Base-by-base conservation (phyloP, 768 basidiomycete genomes). In the Mycena pura region DNA sequence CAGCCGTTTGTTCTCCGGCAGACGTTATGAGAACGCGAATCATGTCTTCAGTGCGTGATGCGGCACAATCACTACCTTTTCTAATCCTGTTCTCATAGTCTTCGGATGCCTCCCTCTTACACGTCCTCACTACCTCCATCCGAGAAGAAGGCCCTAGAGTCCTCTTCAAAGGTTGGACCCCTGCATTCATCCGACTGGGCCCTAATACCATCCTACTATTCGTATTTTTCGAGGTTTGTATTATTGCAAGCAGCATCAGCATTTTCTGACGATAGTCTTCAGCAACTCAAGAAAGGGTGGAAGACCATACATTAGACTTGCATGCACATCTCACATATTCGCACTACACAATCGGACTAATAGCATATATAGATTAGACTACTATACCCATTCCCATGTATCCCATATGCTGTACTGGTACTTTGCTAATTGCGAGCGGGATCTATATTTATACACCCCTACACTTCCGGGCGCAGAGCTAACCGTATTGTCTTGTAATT, bases 91-190 rank as follows among this genome's bases (percentile, higher is more conserved):
- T 21, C 62, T 47, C 52, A 15, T 38, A 91, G 89, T 82, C 87
- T 15, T 80, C 78, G 39, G 78, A 80, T 6, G 73, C 79, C 3
- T 78, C 76, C 17, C 77, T 86, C 3, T 40, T 84, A 21, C 78
- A 83, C 53, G 80, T 92, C 27, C 72, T 92, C 13, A 76, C 74
- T 27, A 78, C 73, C 40, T 91, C 91, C 5, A 74, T 92, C 32
- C 83, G 82, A 38, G 80, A 88, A 67, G 93, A 95, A 78, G 93
- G 93, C 0, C 81, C 86, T 10, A 78, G 80, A 60, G 93, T 94
- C 72, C 77, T 94, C 53, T 91, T 95, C 75, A 93, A 91, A 72
- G 93, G 93, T 31, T 95, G 93, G 93, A 91, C 91, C 17, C 93
- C 93, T 3, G 90, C 93, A 8, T 95, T 93, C 75, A 85, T 90